A percentile compares a stretch with the other conserved stretches of the same genome.
Evolutionary conservation across 345 rosid species (phyloP).

Genomic region (Lagerstroemia speciosa): DNA sequence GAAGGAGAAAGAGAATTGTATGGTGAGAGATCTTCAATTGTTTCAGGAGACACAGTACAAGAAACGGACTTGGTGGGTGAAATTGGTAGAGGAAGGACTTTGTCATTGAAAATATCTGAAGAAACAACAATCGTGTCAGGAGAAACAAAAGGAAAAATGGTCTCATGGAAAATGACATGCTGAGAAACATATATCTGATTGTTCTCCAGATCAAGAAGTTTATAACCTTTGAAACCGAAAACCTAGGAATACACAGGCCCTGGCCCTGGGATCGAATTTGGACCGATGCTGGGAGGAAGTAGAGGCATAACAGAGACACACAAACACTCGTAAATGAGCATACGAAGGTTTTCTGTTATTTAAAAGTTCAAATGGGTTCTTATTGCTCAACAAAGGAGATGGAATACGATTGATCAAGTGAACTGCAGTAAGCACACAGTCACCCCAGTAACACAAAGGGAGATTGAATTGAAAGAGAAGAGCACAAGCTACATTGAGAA

Average conservation of each 20-base stretch:
- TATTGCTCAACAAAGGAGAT: not conserved
- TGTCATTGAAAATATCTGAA: not conserved
- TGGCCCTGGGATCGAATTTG: not conserved
- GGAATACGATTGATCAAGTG: slow-evolving; percentile 3
- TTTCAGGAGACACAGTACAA: too few species aligned
- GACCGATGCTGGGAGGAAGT: accelerated
- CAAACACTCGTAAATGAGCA: not conserved
- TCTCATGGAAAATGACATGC: not conserved
- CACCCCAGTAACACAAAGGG: not conserved
- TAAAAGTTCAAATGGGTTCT: not conserved
- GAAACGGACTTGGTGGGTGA: too few species aligned
- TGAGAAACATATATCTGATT: not conserved
- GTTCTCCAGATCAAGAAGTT: not conserved
- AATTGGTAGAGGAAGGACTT: not conserved
- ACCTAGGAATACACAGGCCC: not conserved
- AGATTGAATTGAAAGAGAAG: too few species aligned
- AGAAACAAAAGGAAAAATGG: not conserved
- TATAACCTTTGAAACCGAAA: not conserved
- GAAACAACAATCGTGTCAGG: not conserved
- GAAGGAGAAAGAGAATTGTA: too few species aligned
- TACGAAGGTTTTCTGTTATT: not conserved
- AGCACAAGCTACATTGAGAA: too few species aligned
- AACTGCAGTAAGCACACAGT: not conserved
- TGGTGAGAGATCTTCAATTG: too few species aligned
- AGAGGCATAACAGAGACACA: not conserved